Evolutionary conservation across 2,329 filamentous ascomycete genomes (phyloP).

Genomic region (Diplocarpon rosae): DNA sequence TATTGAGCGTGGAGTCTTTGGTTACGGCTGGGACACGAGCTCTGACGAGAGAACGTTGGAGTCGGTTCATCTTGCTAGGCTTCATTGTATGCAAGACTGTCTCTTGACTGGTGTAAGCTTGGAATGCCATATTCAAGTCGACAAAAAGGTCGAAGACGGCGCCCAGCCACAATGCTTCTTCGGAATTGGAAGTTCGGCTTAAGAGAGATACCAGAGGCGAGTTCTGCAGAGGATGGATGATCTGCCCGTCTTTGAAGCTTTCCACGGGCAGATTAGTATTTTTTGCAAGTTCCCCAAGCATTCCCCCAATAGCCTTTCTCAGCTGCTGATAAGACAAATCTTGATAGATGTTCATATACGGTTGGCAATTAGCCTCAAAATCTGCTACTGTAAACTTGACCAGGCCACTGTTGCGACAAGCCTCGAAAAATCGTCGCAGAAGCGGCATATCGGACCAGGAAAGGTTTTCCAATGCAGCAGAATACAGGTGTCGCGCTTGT

Average conservation of each 20-base stretch:
- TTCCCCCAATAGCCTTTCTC: conserved; percentile 16
- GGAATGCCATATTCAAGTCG: conserved; percentile 34
- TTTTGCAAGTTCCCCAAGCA: conserved; percentile 19
- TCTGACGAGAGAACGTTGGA: conserved; percentile 48
- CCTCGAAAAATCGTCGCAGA: conserved; percentile 21
- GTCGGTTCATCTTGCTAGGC: conserved; percentile 39
- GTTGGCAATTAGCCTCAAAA: conserved; percentile 4
- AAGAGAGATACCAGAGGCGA: conserved; percentile 39
- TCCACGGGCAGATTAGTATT: conserved; percentile 23
- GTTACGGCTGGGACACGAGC: conserved; percentile 43
- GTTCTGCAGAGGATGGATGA: conserved; percentile 50
- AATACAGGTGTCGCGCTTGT: conserved; percentile 9
- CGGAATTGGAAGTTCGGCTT: conserved; percentile 28
- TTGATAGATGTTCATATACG: conserved; percentile 21
- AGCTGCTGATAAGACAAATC: conserved; percentile 16
- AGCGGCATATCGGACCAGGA: conserved; percentile 25
- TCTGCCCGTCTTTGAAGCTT: conserved; percentile 30
- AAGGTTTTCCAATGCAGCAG: conserved; percentile 25
- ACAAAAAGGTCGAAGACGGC: conserved; percentile 40
- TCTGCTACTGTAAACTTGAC: neutral
- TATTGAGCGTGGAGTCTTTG: conserved; percentile 48
- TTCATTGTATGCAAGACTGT: conserved; percentile 37
- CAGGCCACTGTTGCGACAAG: neutral
- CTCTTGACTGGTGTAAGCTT: conserved; percentile 32
- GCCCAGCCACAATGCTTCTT: conserved; percentile 36